Conservation (phyloP, 2,329 filamentous ascomycete genomes). For the Talaromyces sp. region DNA sequence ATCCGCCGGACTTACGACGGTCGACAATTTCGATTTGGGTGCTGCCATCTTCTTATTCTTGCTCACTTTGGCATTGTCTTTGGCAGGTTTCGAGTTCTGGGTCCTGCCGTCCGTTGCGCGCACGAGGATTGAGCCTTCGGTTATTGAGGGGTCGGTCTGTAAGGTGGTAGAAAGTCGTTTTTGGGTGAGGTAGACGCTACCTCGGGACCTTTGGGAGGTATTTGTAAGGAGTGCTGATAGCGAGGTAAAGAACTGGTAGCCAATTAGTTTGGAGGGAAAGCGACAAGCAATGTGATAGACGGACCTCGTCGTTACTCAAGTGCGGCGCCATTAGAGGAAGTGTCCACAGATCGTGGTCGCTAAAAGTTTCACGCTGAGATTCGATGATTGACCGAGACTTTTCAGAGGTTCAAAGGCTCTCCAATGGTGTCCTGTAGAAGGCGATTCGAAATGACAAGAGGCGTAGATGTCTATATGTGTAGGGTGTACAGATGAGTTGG, state of each 20-base stretch:
- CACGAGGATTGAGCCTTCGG: conserved; percentile 63
- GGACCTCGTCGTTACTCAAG: conserved; percentile 42
- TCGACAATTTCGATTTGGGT: conserved; percentile 71
- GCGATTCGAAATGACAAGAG: neutral
- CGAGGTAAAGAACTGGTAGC: conserved; percentile 41
- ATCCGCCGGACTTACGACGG: conserved; percentile 70
- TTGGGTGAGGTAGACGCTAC: conserved; percentile 45
- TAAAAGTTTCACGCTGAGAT: neutral
- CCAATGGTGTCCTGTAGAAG: neutral
- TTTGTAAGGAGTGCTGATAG: conserved; percentile 39
- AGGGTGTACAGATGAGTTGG: neutral
- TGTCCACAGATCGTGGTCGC: neutral
- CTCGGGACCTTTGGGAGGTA: conserved; percentile 38
- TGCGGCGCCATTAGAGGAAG: conserved; percentile 31
- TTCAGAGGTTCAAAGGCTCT: no score
- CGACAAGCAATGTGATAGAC: neutral
- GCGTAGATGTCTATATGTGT: neutral
- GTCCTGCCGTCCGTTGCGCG: conserved; percentile 78
- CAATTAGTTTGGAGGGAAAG: conserved; percentile 19
- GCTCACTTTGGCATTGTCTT: conserved; percentile 9
- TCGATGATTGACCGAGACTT: no score
- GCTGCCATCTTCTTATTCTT: conserved; percentile 38
- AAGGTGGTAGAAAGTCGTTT: conserved; percentile 45
- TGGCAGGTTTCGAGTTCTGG: conserved; percentile 41
- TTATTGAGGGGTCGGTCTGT: conserved; percentile 58